These are phyloP conservation scores for Coemansia sp. DNA, from an alignment of 192 early-diverging fungal genomes.

Conservation along the genomic window DNA sequence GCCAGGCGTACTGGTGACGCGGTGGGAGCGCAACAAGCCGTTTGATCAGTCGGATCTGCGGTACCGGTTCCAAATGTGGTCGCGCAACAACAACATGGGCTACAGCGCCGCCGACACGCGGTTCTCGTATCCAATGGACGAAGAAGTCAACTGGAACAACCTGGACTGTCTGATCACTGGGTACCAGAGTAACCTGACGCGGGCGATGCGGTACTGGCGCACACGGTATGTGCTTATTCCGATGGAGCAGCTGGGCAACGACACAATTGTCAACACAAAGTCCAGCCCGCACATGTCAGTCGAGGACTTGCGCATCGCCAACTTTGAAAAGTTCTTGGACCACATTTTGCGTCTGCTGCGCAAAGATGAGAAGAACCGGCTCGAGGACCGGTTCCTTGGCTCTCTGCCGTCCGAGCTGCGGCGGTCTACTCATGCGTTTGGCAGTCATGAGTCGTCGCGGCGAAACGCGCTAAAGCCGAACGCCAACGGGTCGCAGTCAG, in stretches of 20 bases:
- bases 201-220: constrained; percentile 81
- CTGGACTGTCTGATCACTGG: constrained; percentile 90
- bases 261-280: constrained; percentile 55
- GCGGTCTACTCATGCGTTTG: background rate
- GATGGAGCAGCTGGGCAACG: constrained; percentile 60
- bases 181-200: constrained; percentile 76
- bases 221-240: constrained; percentile 90
- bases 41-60: constrained; percentile 61
- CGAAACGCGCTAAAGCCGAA: background rate
- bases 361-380: constrained; percentile 23
- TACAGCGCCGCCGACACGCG: constrained; percentile 61
- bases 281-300: constrained; percentile 70
- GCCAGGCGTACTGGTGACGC: constrained; percentile 76
- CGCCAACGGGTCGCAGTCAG: background rate
- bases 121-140: constrained; percentile 75
- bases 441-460: background rate
- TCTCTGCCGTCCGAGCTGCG: constrained; percentile 32
- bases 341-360: constrained; percentile 40
- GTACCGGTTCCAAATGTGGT: constrained; percentile 84
- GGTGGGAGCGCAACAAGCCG: constrained; percentile 70
- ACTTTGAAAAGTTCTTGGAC: constrained; percentile 86
- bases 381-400: constrained; percentile 35
- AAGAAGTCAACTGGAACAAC: constrained; percentile 91
- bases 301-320: constrained; percentile 83
- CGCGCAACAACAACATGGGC: constrained; percentile 62